Evolutionary conservation across 2,329 filamentous ascomycete species (phyloP).

Genomic region (Cercospora citrullina): DNA sequence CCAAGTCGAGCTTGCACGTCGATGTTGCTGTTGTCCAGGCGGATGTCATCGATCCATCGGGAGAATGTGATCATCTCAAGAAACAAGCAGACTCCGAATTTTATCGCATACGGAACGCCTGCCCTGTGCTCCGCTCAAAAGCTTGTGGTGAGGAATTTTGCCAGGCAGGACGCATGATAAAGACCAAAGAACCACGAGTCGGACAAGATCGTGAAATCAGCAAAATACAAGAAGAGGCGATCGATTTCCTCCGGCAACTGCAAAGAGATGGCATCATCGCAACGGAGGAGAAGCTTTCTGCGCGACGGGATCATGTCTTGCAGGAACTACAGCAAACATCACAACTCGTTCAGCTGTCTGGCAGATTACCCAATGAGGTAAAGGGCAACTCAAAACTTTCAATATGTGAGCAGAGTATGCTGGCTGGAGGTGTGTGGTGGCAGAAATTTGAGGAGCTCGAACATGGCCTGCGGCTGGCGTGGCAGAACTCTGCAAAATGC

Average conservation of each 20-base stretch:
- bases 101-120: conserved; percentile 4
- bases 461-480: conserved; percentile 13
- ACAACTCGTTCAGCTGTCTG: not conserved
- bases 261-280: conserved; percentile 6
- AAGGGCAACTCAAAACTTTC: not conserved
- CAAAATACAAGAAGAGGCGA: conserved; percentile 4
- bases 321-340: not conserved
- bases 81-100: conserved; percentile 24
- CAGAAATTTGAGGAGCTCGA: conserved; percentile 2
- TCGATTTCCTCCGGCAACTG: conserved; percentile 11
- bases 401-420: not conserved
- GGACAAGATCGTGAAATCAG: not conserved
- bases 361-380: not conserved
- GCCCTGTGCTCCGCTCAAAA: conserved; percentile 4
- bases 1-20: not conserved
- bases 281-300: not conserved
- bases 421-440: not conserved
- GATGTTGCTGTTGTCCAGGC: not conserved
- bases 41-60: not conserved
- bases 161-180: conserved; percentile 16
- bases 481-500: conserved; percentile 16
- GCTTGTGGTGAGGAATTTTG: conserved; percentile 11
- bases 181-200: conserved; percentile 13
- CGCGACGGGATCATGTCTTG: not conserved
- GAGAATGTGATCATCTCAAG: too few species aligned